Evolutionary conservation across 306 rosid species (phyloP).

Genomic region (Neltuma alba): DNA sequence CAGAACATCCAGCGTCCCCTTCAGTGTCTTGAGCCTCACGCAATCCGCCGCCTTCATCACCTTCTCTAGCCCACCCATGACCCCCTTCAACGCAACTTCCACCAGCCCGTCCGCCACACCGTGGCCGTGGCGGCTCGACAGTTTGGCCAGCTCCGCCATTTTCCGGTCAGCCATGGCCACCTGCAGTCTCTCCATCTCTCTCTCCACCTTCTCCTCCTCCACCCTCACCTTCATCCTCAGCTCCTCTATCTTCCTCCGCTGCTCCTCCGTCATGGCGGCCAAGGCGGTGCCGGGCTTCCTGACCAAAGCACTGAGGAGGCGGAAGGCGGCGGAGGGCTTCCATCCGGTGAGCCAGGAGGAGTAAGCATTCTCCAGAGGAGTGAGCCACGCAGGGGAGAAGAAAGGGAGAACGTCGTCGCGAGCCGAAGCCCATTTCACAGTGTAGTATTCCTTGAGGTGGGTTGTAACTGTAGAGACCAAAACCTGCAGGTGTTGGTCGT

Average conservation of each 20-base stretch:
- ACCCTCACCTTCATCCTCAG: background rate
- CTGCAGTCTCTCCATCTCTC: conserved; percentile 2
- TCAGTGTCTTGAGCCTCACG: conserved; percentile 66
- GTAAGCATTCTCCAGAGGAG: background rate
- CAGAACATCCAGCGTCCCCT: conserved; percentile 60
- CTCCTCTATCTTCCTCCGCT: background rate
- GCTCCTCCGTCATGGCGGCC: background rate
- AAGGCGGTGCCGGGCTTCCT: background rate
- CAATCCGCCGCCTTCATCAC: conserved; percentile 80
- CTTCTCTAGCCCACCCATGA: conserved; percentile 55
- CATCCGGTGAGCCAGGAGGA: conserved; percentile 6
- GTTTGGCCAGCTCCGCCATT: conserved; percentile 47
- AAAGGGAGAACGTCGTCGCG: conserved; percentile 60
- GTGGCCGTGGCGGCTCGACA: background rate
- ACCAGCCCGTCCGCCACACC: conserved; percentile 1
- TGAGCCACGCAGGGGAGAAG: conserved; percentile 27
- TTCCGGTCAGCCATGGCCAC: conserved; percentile 54
- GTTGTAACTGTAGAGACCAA: conserved; percentile 51
- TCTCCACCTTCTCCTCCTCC: conserved; percentile 13
- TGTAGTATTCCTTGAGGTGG: conserved; percentile 63
- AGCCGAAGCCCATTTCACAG: conserved; percentile 68
- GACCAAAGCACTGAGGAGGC: background rate
- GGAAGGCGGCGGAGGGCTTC: background rate
- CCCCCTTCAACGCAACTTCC: conserved; percentile 47
- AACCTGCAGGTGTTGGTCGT: conserved; percentile 34